Percentiles rank a stretch among this genome's conserved stretches.
Conservation (phyloP, 257 asterid genomes). For the Perilla frutescens region DNA sequence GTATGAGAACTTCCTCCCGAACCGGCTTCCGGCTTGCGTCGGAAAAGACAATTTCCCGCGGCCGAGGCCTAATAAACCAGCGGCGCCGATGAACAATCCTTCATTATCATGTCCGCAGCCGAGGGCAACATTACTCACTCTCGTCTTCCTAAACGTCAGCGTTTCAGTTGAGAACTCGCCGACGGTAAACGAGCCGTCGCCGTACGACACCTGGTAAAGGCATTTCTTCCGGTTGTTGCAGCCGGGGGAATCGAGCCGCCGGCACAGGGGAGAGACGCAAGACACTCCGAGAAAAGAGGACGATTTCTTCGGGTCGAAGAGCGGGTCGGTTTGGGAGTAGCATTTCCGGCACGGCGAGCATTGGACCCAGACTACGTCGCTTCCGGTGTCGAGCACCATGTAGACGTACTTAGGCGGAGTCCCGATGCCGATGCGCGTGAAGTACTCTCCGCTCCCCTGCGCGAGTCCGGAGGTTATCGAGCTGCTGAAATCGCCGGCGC, state of each 20-base stretch:
- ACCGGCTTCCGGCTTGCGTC: conserved; percentile 62
- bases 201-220: conserved; percentile 83
- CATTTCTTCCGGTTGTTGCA: conserved; percentile 67
- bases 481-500: conserved; percentile 59
- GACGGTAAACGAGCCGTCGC: conserved; percentile 83
- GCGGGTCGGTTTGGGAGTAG: conserved; percentile 81
- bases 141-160: conserved; percentile 63
- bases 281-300: conserved; percentile 54
- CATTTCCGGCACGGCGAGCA: conserved; percentile 84
- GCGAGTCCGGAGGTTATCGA: conserved; percentile 73
- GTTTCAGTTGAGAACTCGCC: conserved; percentile 94
- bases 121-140: conserved; percentile 55
- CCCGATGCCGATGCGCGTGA: conserved; percentile 92
- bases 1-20: conserved; percentile 73
- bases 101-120: conserved; percentile 95
- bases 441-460: conserved; percentile 93
- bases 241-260: conserved; percentile 63
- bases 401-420: conserved; percentile 67
- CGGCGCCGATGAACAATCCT: conserved; percentile 85
- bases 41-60: conserved; percentile 79
- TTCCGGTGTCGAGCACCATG: conserved; percentile 91
- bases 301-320: conserved; percentile 68
- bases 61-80: conserved; percentile 90
- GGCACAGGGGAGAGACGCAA: conserved; percentile 73
- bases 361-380: conserved; percentile 92